Conservation (phyloP, 192 early-diverging fungal species). For the Gryganskiella cystojenkinii region DNA sequence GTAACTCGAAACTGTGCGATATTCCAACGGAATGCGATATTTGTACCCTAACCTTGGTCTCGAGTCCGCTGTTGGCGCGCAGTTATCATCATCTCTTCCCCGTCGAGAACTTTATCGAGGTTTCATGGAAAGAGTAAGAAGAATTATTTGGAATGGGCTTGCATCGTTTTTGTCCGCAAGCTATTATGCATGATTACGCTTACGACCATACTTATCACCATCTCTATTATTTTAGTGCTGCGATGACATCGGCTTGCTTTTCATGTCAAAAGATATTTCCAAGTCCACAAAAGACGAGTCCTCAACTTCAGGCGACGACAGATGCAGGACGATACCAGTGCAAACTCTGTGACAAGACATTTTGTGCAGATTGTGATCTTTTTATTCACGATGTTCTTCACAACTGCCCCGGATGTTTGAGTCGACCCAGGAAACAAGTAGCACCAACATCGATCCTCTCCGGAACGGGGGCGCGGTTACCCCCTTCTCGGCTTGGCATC, state of each 20-base stretch:
- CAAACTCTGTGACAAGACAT: slow-evolving; percentile 77
- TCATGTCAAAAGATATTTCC: slow-evolving; percentile 60
- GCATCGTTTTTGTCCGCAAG: neutral
- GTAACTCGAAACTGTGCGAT: slow-evolving; percentile 83
- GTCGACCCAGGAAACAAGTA: slow-evolving; percentile 27
- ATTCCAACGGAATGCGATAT: slow-evolving; percentile 94
- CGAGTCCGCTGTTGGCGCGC: slow-evolving; percentile 88
- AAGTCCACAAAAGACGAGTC: slow-evolving; percentile 29
- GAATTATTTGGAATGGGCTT: neutral
- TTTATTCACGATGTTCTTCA: slow-evolving; percentile 94
- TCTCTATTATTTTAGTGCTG: slow-evolving; percentile 42
- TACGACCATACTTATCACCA: slow-evolving; percentile 26
- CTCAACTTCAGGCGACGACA: slow-evolving; percentile 29
- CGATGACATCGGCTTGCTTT: slow-evolving; percentile 54
- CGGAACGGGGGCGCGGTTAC: neutral
- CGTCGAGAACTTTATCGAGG: slow-evolving; percentile 83
- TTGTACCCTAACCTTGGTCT: slow-evolving; percentile 88
- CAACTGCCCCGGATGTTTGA: slow-evolving; percentile 84
- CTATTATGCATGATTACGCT: neutral
- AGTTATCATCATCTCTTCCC: slow-evolving; percentile 97
- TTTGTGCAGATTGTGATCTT: slow-evolving; percentile 93
- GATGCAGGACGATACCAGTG: slow-evolving; percentile 75
- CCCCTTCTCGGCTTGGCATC: too few relatives aligned
- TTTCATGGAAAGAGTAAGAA: slow-evolving; percentile 62
- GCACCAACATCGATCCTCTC: neutral